Evolutionary conservation across 345 rosid species (phyloP).

Genomic region (Eucalyptus rudis): DNA sequence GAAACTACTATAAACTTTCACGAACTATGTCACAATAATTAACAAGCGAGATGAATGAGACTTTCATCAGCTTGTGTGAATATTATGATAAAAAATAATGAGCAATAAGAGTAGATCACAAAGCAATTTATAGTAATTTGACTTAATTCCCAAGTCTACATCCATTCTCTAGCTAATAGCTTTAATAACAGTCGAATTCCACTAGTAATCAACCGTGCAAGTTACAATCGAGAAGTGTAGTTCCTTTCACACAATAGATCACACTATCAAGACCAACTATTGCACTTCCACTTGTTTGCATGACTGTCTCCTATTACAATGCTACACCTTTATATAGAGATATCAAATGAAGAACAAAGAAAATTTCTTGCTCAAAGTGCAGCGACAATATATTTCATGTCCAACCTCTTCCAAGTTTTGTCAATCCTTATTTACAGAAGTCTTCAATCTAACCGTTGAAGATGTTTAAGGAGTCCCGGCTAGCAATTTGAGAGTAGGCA

Average conservation of each 20-base stretch:
- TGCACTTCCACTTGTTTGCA: neutral
- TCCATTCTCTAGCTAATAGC: neutral
- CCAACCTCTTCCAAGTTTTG: neutral
- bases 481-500: neutral
- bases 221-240: neutral
- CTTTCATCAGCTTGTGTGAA: neutral
- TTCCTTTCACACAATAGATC: neutral
- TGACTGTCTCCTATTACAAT: no score
- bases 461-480: neutral
- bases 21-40: neutral
- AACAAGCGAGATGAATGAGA: neutral
- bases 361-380: neutral
- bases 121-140: neutral
- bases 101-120: neutral
- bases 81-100: neutral
- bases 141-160: neutral
- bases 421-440: no score
- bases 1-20: neutral
- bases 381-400: neutral
- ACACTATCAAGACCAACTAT: neutral
- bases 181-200: neutral
- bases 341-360: neutral
- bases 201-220: no score
- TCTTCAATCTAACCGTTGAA: neutral
- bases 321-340: neutral